Conservation (phyloP, 257 asterid genomes). For the Buddleja alternifolia region DNA sequence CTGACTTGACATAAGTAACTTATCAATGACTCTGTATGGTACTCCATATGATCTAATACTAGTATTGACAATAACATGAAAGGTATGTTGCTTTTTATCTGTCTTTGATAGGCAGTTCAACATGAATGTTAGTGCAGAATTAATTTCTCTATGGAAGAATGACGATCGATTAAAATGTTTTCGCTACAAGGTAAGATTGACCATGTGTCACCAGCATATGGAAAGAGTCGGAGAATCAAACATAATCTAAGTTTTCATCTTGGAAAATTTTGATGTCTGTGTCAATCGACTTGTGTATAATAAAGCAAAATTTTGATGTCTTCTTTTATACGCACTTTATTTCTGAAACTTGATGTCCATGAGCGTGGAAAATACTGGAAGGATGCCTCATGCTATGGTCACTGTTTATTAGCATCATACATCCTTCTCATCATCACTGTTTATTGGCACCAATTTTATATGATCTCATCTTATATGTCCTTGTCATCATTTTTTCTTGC, state of each 20-base stretch:
- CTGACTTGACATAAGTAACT: conserved; percentile 8
- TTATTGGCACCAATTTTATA: neutral
- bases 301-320: neutral
- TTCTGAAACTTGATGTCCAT: conserved; percentile 12
- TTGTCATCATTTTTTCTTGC: conserved; percentile 5
- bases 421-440: too few species aligned
- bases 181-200: conserved; percentile 3
- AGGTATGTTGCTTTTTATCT: neutral
- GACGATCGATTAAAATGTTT: conserved; percentile 4
- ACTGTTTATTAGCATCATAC: conserved; percentile 16
- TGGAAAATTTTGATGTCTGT: neutral
- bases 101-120: neutral
- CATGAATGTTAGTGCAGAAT: neutral
- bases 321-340: neutral
- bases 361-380: conserved; percentile 21
- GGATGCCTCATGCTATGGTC: conserved; percentile 14
- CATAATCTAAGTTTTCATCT: neutral
- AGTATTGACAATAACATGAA: neutral
- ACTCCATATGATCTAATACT: conserved; percentile 12
- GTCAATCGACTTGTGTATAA: neutral
- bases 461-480: conserved; percentile 22
- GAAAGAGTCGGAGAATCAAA: neutral
- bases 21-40: neutral
- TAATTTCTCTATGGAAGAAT: conserved; percentile 3
- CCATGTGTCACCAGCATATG: conserved; percentile 4